These are phyloP conservation scores for Globisporangium recalcitrans DNA, from an alignment of 352 stramenopile genomes.

Conservation along the genomic window DNA sequence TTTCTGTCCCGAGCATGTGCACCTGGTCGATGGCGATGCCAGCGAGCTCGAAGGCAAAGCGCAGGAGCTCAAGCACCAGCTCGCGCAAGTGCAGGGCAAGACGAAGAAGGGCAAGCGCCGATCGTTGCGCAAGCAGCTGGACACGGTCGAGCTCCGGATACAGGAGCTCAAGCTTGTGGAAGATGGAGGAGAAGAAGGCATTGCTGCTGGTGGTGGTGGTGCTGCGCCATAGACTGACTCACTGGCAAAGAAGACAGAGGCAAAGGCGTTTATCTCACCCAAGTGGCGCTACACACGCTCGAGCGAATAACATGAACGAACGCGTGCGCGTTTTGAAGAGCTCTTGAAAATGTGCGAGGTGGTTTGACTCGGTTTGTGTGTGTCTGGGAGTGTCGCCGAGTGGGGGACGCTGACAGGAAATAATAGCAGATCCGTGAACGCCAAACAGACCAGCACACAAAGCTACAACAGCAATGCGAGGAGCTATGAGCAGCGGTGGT, in stretches of 20 bases:
- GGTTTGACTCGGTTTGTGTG: neutral
- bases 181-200: neutral
- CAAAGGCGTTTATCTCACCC: neutral
- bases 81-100: slow-evolving; percentile 35
- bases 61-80: slow-evolving; percentile 25
- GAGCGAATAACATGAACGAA: neutral
- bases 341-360: neutral
- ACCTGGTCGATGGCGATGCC: slow-evolving; percentile 38
- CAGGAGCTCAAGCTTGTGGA: slow-evolving; percentile 20
- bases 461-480: slow-evolving; percentile 7
- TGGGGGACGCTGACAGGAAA: neutral
- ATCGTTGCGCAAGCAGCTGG: slow-evolving; percentile 77
- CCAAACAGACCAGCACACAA: neutral
- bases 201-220: neutral
- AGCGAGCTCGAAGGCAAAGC: slow-evolving; percentile 32
- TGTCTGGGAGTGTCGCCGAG: neutral
- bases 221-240: neutral
- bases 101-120: slow-evolving; percentile 62
- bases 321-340: neutral
- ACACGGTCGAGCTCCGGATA: slow-evolving; percentile 63
- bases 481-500: neutral
- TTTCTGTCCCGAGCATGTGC: slow-evolving; percentile 57
- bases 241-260: too few species aligned
- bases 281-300: neutral
- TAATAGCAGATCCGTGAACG: neutral